phyloP scores from a whole-genome alignment of 345 rosid genomes.

The Citrus maxima region DNA sequence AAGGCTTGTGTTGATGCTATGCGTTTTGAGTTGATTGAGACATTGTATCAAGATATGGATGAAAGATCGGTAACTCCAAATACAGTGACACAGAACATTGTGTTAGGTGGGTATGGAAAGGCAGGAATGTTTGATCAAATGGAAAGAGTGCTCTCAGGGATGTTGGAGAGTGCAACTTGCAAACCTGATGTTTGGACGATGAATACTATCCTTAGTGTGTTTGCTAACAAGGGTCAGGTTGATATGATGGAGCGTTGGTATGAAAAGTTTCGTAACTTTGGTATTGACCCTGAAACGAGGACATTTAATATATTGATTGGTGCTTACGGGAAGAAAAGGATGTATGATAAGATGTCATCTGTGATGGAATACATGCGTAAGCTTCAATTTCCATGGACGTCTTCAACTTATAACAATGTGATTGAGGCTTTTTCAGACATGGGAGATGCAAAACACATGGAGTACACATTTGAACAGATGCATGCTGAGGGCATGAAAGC shows the following conservation, averaged over 20 bases:
- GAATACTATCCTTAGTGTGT: slow-evolving; percentile 77
- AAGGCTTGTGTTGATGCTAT: slow-evolving; percentile 70
- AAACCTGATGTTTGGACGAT: slow-evolving; percentile 96
- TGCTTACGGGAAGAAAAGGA: slow-evolving; percentile 79
- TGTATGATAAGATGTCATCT: slow-evolving; percentile 91
- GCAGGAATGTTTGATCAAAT: slow-evolving; percentile 73
- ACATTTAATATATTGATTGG: slow-evolving; percentile 85
- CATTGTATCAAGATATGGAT: slow-evolving; percentile 62
- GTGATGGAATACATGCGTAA: slow-evolving; percentile 96
- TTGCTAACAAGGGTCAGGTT: slow-evolving; percentile 79
- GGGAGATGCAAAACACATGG: slow-evolving; percentile 89
- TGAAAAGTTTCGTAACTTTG: slow-evolving; percentile 74
- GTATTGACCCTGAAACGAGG: slow-evolving; percentile 82
- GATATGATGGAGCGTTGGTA: slow-evolving; percentile 93
- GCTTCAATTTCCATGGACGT: slow-evolving; percentile 89
- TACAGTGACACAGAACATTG: slow-evolving; percentile 83
- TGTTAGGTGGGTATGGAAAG: slow-evolving; percentile 83
- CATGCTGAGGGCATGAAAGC: slow-evolving; percentile 75
- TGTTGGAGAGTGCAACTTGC: slow-evolving; percentile 58
- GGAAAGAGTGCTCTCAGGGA: slow-evolving; percentile 75
- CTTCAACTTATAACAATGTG: slow-evolving; percentile 82
- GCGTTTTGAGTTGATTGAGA: slow-evolving; percentile 57
- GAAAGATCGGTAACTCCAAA: slow-evolving; percentile 66
- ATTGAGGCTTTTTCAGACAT: slow-evolving; percentile 89
- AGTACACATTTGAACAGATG: slow-evolving; percentile 85